Percentiles rank a stretch among this genome's conserved stretches.
phyloP scores from a whole-genome alignment of 345 rosid genomes.

The Lumnitzera littorea region DNA sequence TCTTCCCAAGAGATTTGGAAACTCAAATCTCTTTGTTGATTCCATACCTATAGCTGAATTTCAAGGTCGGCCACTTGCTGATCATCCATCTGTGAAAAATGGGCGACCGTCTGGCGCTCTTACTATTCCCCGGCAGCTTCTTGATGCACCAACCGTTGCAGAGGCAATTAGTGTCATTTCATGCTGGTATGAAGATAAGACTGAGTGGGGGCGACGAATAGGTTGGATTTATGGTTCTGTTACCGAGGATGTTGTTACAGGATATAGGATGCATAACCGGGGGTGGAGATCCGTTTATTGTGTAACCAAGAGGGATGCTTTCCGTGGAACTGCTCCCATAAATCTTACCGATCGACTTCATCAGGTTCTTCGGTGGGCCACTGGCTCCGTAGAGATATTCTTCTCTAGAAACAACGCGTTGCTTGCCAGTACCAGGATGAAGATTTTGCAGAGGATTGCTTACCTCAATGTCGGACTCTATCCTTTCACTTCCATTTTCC shows the following conservation, averaged over 20 bases:
- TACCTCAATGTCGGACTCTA: slow-evolving; percentile 20
- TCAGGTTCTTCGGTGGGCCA: slow-evolving; percentile 27
- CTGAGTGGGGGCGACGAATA: slow-evolving; percentile 17
- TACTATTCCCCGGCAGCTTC: slow-evolving; percentile 13
- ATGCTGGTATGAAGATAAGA: slow-evolving; percentile 23
- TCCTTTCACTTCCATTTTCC: slow-evolving; percentile 26
- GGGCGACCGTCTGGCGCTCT: slow-evolving; percentile 23
- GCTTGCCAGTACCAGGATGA: slow-evolving; percentile 18
- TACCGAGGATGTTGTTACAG: slow-evolving; percentile 19
- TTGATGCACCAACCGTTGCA: slow-evolving; percentile 18
- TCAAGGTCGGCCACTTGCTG: slow-evolving; percentile 20
- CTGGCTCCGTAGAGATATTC: slow-evolving; percentile 24
- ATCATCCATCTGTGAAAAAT: slow-evolving; percentile 20
- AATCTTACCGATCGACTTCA: slow-evolving; percentile 21
- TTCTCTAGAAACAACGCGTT: slow-evolving; percentile 24
- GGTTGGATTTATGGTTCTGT: slow-evolving; percentile 26
- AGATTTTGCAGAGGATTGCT: slow-evolving; percentile 24
- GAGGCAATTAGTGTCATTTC: slow-evolving; percentile 25
- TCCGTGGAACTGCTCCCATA: slow-evolving; percentile 21
- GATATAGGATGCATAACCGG: slow-evolving; percentile 27
- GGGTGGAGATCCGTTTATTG: slow-evolving; percentile 23
- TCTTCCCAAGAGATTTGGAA: slow-evolving; percentile 19
- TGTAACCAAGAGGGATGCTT: slow-evolving; percentile 21
- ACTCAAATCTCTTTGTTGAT: slow-evolving; percentile 16
- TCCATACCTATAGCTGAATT: slow-evolving; percentile 17